These are phyloP conservation scores for Xylaria intraflava DNA, from an alignment of 495 filamentous ascomycete genomes.

Conservation along the genomic window DNA sequence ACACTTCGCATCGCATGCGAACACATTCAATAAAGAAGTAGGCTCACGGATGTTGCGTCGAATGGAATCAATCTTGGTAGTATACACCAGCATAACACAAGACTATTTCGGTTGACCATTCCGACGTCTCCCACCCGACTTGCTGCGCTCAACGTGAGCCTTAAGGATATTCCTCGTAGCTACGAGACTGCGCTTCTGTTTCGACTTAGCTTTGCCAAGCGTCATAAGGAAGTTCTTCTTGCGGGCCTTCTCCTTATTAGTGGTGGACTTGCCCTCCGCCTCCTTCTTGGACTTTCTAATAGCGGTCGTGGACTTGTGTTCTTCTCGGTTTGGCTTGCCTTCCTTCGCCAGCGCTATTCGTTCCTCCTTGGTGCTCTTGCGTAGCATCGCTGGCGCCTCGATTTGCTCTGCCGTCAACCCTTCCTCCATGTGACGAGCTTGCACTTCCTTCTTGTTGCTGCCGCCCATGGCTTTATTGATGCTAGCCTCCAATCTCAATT, in stretches of 20 bases:
- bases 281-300: constrained; percentile 77
- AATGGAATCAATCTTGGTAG: background rate
- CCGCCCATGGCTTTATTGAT: constrained; percentile 56
- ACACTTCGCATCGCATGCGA: too few species aligned
- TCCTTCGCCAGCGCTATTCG: constrained; percentile 70
- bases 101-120: constrained; percentile 39
- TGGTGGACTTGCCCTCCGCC: constrained; percentile 83
- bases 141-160: constrained; percentile 74
- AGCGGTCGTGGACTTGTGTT: constrained; percentile 76
- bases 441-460: constrained; percentile 41
- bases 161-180: constrained; percentile 72
- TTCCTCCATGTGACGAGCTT: constrained; percentile 66
- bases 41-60: background rate
- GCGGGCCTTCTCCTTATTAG: constrained; percentile 94
- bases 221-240: constrained; percentile 99
- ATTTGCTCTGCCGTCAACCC: constrained; percentile 82
- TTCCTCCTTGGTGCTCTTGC: constrained; percentile 73
- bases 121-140: constrained; percentile 75
- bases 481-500: constrained; percentile 67
- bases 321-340: constrained; percentile 62
- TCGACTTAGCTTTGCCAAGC: constrained; percentile 83
- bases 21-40: background rate
- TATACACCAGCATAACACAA: background rate
- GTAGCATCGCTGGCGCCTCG: constrained; percentile 62
- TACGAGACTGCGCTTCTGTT: constrained; percentile 85